Percentiles rank a stretch among this genome's conserved stretches.
These are phyloP conservation scores for Verticillium isaacii DNA, from an alignment of 2,329 filamentous ascomycete genomes.

Conservation along the genomic window DNA sequence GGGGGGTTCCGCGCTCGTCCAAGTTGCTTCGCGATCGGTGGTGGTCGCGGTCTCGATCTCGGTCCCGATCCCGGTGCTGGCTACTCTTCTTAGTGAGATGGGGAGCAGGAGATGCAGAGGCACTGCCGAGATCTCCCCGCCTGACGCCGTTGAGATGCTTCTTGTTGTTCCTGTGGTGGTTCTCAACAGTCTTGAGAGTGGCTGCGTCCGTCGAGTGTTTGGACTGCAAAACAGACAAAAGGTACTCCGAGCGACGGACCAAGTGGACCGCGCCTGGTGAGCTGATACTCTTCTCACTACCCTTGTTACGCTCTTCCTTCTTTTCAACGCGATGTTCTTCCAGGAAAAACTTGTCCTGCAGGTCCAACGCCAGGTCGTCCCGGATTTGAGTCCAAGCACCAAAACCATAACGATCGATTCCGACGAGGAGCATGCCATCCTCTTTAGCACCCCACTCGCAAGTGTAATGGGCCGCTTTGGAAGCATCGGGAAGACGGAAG, in stretches of 20 bases:
- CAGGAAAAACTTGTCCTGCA: conserved; percentile 88
- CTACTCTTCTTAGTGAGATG: conserved; percentile 40
- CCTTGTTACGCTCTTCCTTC: conserved; percentile 84
- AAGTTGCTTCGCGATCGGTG: conserved; percentile 45
- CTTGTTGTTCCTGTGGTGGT: conserved; percentile 93
- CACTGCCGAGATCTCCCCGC: conserved; percentile 52
- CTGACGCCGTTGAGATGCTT: conserved; percentile 62
- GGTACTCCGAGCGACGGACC: conserved; percentile 88
- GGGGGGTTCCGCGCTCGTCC: conserved; percentile 46
- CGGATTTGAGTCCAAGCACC: conserved; percentile 94
- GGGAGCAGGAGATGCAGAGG: conserved; percentile 69
- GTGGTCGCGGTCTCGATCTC: conserved; percentile 45
- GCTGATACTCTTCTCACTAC: conserved; percentile 74
- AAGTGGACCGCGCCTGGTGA: conserved; percentile 97
- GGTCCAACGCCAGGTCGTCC: conserved; percentile 80
- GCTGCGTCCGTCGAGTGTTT: conserved; percentile 74
- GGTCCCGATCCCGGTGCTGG: conserved; percentile 43
- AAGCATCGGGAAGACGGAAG: conserved; percentile 86
- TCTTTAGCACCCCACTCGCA: conserved; percentile 90
- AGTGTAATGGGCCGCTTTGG: conserved; percentile 85
- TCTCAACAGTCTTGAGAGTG: conserved; percentile 77
- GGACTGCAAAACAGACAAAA: conserved; percentile 87
- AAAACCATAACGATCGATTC: conserved; percentile 89
- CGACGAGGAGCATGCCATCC: conserved; percentile 94
- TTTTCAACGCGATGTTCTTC: conserved; percentile 98